These are phyloP conservation scores for Cokeromyces recurvatus DNA, from an alignment of 371 early-diverging fungal genomes.

Conservation along the genomic window DNA sequence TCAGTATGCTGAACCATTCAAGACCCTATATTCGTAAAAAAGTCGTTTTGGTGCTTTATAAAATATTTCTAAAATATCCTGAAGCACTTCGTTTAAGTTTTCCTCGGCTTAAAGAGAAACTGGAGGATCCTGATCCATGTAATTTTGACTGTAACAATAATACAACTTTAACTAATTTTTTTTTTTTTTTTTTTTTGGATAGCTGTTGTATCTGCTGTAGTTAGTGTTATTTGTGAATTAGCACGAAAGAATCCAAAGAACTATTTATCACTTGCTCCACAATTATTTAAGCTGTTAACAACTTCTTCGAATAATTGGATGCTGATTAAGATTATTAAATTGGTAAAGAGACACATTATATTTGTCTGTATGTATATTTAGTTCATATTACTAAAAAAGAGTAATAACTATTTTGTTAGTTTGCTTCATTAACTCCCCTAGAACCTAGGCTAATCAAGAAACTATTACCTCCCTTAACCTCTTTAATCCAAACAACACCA, in stretches of 20 bases:
- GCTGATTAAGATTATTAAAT: slow-evolving; percentile 95
- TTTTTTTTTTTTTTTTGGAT: background rate
- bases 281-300: slow-evolving; percentile 84
- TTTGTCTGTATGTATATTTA: background rate
- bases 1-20: slow-evolving; percentile 84
- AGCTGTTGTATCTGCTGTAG: slow-evolving; percentile 90
- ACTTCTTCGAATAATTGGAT: slow-evolving; percentile 95
- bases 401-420: slow-evolving; percentile 41
- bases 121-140: slow-evolving; percentile 93
- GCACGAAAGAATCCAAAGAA: slow-evolving; percentile 86
- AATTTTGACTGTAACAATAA: slow-evolving; percentile 16
- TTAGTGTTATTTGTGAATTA: slow-evolving; percentile 94
- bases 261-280: slow-evolving; percentile 91
- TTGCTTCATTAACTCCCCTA: slow-evolving; percentile 86
- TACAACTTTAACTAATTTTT: background rate
- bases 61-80: slow-evolving; percentile 85
- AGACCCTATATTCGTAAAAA: slow-evolving; percentile 92
- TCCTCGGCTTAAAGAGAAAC: slow-evolving; percentile 80
- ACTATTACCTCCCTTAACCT: slow-evolving; percentile 77
- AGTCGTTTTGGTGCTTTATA: slow-evolving; percentile 84
- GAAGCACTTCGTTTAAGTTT: slow-evolving; percentile 84
- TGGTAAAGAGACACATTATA: slow-evolving; percentile 68
- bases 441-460: slow-evolving; percentile 94
- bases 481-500: slow-evolving; percentile 80
- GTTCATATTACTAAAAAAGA: background rate